Evolutionary conservation across 352 stramenopile genomes (phyloP).

Genomic region (Phytophthora niederhauseri): DNA sequence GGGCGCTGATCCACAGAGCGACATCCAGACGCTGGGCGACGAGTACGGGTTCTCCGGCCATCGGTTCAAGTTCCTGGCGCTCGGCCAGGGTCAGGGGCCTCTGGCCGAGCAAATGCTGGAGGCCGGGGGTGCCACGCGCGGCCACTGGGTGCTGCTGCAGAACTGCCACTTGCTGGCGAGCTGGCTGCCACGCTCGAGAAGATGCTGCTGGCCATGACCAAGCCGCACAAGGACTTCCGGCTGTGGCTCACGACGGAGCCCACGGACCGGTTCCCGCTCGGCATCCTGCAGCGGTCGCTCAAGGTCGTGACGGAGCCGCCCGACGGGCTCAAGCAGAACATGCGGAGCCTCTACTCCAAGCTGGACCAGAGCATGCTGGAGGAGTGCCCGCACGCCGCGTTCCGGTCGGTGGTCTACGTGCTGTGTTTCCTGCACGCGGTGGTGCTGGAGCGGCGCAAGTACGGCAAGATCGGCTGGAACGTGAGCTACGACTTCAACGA

Average conservation of each 20-base stretch:
- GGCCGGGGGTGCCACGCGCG: constrained; percentile 78
- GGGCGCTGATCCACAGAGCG: constrained; percentile 93
- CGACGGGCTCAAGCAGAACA: constrained; percentile 97
- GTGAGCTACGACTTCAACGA: constrained; percentile 98
- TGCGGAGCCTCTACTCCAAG: constrained; percentile 93
- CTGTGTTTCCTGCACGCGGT: constrained; percentile 96
- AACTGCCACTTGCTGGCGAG: constrained; percentile 96
- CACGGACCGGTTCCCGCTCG: constrained; percentile 95
- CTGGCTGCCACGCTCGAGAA: constrained; percentile 95
- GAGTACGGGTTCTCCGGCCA: constrained; percentile 91
- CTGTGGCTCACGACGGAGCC: constrained; percentile 97
- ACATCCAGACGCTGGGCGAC: constrained; percentile 94
- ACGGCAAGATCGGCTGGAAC: constrained; percentile 98
- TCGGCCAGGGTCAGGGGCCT: constrained; percentile 94
- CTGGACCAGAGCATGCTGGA: constrained; percentile 92
- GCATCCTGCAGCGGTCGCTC: constrained; percentile 94
- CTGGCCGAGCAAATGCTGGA: constrained; percentile 96
- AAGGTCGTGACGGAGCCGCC: constrained; percentile 97
- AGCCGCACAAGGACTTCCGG: constrained; percentile 94
- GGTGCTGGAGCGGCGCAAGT: constrained; percentile 95
- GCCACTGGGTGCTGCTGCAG: constrained; percentile 94
- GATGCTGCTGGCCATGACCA: constrained; percentile 91
- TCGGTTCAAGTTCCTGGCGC: constrained; percentile 94
- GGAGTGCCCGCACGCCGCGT: constrained; percentile 93
- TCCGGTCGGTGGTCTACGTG: constrained; percentile 94